These are phyloP conservation scores for Ophiostoma perfectum DNA, from an alignment of 2,329 filamentous ascomycete species.

Conservation along the genomic window DNA sequence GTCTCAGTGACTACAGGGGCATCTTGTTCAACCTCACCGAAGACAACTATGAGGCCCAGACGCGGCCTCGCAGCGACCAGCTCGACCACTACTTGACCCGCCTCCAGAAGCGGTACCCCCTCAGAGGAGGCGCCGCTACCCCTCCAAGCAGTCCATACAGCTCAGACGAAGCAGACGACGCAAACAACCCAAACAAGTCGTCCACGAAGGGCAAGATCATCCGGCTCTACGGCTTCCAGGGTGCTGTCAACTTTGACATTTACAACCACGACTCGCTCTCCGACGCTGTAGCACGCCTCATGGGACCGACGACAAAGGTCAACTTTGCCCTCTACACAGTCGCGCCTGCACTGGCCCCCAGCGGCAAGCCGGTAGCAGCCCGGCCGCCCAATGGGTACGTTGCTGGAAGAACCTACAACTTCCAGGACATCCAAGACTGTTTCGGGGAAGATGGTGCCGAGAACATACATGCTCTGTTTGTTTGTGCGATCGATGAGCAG, in stretches of 20 bases:
- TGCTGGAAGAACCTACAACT: background rate
- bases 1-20: background rate
- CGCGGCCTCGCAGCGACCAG: background rate
- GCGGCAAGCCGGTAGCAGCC: background rate
- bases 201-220: background rate
- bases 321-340: constrained; percentile 15
- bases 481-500: constrained; percentile 14
- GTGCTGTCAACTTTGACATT: constrained; percentile 22
- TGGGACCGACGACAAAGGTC: background rate
- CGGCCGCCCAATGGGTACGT: background rate
- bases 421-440: background rate
- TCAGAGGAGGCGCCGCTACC: background rate
- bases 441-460: background rate
- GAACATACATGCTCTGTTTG: constrained; percentile 13
- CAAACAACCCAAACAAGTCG: background rate
- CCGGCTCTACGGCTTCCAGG: constrained; percentile 23
- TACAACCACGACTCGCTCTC: constrained; percentile 10
- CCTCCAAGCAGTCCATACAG: too few species aligned
- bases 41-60: background rate
- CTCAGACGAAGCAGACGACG: too few species aligned
- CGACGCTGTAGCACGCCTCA: constrained; percentile 22
- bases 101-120: background rate
- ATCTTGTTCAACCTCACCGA: background rate
- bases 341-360: background rate
- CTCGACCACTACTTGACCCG: background rate